These are phyloP conservation scores for Datura wrightii DNA, from an alignment of 257 asterid genomes.

Conservation along the genomic window DNA sequence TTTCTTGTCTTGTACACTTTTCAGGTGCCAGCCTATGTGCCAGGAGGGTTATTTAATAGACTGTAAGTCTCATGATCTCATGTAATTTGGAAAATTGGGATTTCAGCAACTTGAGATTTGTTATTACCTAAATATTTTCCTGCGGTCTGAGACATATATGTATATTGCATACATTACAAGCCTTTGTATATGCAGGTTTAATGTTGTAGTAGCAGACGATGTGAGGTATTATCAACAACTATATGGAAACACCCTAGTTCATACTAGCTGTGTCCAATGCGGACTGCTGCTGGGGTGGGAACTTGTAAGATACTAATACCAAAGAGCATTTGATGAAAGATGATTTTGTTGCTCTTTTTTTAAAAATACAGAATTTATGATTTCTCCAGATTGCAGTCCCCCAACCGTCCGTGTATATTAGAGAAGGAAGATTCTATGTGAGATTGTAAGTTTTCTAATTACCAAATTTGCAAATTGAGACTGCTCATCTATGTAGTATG, in stretches of 20 bases:
- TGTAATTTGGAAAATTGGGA: too few relatives aligned
- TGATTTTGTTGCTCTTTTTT: not conserved
- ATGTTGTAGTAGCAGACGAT: not conserved
- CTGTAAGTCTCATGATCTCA: not conserved
- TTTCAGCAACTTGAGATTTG: not conserved
- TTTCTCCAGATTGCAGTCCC: not conserved
- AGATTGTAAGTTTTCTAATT: not conserved
- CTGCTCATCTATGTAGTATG: not conserved
- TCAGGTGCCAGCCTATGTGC: not conserved
- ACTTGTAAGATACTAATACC: not conserved
- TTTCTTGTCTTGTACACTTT: not conserved
- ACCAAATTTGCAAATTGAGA: not conserved
- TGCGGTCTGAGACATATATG: not conserved
- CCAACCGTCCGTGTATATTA: not conserved
- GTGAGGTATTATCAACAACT: not conserved
- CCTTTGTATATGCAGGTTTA: not conserved
- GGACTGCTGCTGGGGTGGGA: not conserved
- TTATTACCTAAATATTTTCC: not conserved
- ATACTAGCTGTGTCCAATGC: not conserved
- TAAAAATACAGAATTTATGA: not conserved
- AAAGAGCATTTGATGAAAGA: not conserved
- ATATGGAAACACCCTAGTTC: not conserved
- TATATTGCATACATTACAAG: not conserved
- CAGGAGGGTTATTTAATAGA: not conserved
- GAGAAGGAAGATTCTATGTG: slow-evolving; percentile 24